A percentile compares a stretch with the other conserved stretches of the same genome.
Evolutionary conservation across 371 early-diverging fungal genomes (phyloP).

Genomic region (Dichotomocladium elegans): DNA sequence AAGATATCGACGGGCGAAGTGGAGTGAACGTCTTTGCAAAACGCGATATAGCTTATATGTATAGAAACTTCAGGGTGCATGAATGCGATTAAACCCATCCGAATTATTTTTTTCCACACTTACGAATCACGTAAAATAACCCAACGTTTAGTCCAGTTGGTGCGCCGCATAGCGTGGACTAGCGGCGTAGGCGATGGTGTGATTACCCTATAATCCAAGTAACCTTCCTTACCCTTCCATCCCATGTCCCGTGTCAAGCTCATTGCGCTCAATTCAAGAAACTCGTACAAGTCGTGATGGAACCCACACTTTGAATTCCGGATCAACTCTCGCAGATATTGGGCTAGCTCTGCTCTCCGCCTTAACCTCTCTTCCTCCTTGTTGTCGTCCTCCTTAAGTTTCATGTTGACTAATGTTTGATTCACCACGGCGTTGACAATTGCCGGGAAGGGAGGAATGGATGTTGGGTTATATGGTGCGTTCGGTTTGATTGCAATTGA

Average conservation of each 20-base stretch:
- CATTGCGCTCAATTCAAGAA: constrained; percentile 70
- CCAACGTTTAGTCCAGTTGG: constrained; percentile 66
- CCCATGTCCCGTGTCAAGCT: constrained; percentile 73
- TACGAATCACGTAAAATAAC: constrained; percentile 68
- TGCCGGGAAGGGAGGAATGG: constrained; percentile 41
- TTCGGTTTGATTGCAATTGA: not conserved
- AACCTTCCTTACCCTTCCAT: constrained; percentile 86
- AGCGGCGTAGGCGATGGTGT: constrained; percentile 18
- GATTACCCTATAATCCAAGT: constrained; percentile 50
- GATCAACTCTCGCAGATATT: constrained; percentile 58
- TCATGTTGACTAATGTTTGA: constrained; percentile 31
- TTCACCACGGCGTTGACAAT: constrained; percentile 33
- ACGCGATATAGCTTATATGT: constrained; percentile 46
- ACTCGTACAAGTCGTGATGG: constrained; percentile 69
- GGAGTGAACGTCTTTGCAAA: constrained; percentile 47
- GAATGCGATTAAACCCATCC: too few species aligned
- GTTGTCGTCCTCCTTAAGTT: constrained; percentile 21
- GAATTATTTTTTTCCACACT: too few species aligned
- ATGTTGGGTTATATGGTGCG: not conserved
- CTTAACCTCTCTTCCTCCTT: constrained; percentile 36
- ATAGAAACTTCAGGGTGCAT: not conserved
- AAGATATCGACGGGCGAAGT: constrained; percentile 62
- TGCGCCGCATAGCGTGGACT: constrained; percentile 12
- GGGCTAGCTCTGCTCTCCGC: constrained; percentile 59
- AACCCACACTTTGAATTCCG: constrained; percentile 47